Conservation (phyloP, 441 rosid genomes). For the Rhodomyrtus psidioides region DNA sequence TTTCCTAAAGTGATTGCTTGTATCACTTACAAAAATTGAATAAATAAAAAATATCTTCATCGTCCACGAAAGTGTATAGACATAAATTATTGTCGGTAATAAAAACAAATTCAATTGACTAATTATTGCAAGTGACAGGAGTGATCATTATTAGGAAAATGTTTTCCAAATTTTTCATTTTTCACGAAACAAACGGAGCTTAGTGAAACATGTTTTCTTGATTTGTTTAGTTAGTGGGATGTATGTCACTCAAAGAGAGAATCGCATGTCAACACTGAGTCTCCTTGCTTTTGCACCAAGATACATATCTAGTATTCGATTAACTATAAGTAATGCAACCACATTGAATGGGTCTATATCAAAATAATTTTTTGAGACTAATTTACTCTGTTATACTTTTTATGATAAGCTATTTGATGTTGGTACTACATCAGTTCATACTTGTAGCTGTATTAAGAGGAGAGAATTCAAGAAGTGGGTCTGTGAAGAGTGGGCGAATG, state of each 20-base stretch:
- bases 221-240: not conserved
- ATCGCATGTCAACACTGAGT: not conserved
- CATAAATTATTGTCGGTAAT: too few species aligned
- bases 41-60: too few species aligned
- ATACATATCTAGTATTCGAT: not conserved
- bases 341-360: not conserved
- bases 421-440: not conserved
- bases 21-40: too few species aligned
- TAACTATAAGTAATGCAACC: not conserved
- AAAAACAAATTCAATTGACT: too few species aligned
- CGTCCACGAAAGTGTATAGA: too few species aligned
- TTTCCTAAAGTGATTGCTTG: too few species aligned
- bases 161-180: too few species aligned
- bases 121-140: too few species aligned
- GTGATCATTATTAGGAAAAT: too few species aligned
- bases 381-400: not conserved
- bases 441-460: accelerated
- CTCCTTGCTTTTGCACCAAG: not conserved
- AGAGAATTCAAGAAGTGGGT: not conserved
- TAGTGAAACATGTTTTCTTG: not conserved
- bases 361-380: not conserved
- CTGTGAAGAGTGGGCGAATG: accelerated
- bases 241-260: not conserved
- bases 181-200: too few species aligned
- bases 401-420: not conserved